phyloP scores from a whole-genome alignment of 352 stramenopile genomes.

The Globisporangium parvum region DNA sequence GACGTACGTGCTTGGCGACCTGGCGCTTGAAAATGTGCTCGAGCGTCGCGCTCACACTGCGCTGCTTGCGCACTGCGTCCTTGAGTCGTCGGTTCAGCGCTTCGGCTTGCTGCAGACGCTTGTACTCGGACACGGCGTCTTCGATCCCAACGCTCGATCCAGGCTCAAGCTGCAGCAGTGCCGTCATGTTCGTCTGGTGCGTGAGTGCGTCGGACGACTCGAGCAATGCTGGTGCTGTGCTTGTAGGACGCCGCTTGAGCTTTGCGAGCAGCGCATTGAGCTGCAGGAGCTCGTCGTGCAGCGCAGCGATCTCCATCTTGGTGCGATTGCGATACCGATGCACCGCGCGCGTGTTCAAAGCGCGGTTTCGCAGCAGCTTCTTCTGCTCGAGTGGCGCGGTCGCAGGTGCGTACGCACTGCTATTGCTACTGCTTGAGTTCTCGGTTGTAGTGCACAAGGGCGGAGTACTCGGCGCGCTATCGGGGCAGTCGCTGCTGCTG shows the following conservation, averaged over 20 bases:
- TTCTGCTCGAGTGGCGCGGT: background rate
- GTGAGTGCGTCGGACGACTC: background rate
- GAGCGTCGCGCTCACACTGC: slow-evolving; percentile 5
- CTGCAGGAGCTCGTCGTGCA: slow-evolving; percentile 8
- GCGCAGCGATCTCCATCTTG: slow-evolving; percentile 3
- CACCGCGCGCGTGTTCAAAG: slow-evolving; percentile 9
- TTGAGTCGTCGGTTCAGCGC: slow-evolving; percentile 8
- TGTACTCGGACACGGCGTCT: slow-evolving; percentile 5
- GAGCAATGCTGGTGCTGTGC: background rate
- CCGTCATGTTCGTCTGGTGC: background rate
- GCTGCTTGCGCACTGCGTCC: slow-evolving; percentile 6
- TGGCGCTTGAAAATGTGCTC: slow-evolving; percentile 6
- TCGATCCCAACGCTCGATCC: background rate
- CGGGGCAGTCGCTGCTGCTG: background rate
- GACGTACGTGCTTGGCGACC: slow-evolving; percentile 9
- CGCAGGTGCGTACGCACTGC: background rate
- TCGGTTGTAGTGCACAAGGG: no score
- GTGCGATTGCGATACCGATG: slow-evolving; percentile 11
- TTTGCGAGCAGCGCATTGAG: slow-evolving; percentile 3
- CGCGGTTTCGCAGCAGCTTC: slow-evolving; percentile 1
- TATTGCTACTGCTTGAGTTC: background rate
- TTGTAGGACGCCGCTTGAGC: slow-evolving; percentile 1
- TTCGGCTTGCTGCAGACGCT: slow-evolving; percentile 6
- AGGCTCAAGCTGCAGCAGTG: background rate
- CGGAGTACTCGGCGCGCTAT: background rate